phyloP scores from a whole-genome alignment of 108 stramenopile species.

The Cylindrotheca fusiformis region DNA sequence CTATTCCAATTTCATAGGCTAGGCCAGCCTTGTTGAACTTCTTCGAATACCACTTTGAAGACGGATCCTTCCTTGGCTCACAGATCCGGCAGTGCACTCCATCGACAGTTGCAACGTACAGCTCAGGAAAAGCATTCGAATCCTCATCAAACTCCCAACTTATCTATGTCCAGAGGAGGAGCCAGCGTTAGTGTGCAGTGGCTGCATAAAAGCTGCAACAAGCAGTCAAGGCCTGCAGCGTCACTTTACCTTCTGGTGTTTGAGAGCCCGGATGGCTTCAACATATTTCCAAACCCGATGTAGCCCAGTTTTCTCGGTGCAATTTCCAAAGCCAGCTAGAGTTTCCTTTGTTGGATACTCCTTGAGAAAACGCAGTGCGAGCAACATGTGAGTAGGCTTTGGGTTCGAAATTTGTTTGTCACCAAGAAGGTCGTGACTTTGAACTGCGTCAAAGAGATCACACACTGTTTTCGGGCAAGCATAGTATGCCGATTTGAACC shows the following conservation, averaged over 20 bases:
- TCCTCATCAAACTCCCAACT: background rate
- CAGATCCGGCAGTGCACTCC: conserved; percentile 13
- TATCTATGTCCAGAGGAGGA: too few relatives aligned
- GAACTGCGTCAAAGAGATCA: too few relatives aligned
- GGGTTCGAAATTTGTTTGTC: too few relatives aligned
- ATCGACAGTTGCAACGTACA: conserved; percentile 11
- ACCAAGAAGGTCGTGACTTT: too few relatives aligned
- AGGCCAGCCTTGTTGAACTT: conserved; percentile 36
- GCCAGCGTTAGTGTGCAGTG: too few relatives aligned
- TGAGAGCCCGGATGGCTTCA: background rate
- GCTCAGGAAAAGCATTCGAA: background rate
- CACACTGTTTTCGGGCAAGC: too few relatives aligned
- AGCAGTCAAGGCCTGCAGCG: too few relatives aligned
- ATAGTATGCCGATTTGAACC: too few relatives aligned
- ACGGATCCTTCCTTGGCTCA: conserved; percentile 5
- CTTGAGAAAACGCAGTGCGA: conserved; percentile 4
- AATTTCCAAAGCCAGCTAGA: conserved; percentile 1
- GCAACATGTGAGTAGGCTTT: conserved; percentile 2
- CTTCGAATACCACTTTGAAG: conserved; percentile 32
- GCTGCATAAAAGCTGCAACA: too few relatives aligned
- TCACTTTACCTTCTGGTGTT: conserved; percentile 10
- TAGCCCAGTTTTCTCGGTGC: conserved; percentile 1
- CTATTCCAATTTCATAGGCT: conserved; percentile 29
- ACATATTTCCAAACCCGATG: conserved; percentile 1
- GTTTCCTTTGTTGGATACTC: conserved; percentile 8